Base-by-base conservation (phyloP, 2,329 filamentous ascomycete species). In the Penicillium sp. region DNA sequence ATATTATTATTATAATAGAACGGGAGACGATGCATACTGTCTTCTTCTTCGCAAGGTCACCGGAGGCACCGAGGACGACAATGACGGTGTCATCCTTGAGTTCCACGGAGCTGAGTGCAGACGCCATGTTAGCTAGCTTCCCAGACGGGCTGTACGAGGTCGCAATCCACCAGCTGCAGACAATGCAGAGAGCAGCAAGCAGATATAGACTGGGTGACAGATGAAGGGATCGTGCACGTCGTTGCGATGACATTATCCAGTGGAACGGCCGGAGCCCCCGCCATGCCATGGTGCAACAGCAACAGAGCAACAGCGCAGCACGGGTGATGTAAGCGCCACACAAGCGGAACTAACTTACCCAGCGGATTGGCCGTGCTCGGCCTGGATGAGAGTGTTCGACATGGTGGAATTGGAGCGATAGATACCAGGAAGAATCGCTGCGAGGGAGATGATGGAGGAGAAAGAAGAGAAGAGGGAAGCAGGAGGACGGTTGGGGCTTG, bases 11-110 rank as follows among this genome's bases (percentile, higher is more conserved):
- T 3, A 12, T 2, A 26, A 16, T 14, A 23, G 20, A 49, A 18
- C 20, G 5, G 4, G 21, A 4, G 23, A 33, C 23, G 47, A 33
- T 61, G 74, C 85, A 74, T 78, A 96, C 91, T 47, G 94, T 99
- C 87, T 99, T 99, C 88, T 99, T 99, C 84, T 99, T 99, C 52
- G 94, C 94, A 65, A 99, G 80, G 82, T 99, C 94, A 69, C 94
- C 94, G 53, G 94, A 99, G 64, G 94, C 94, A 70, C 94, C 94
- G 65, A 99, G 87, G 68, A 99, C 94, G 69, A 99, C 84, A 69
- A 99, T 95, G 72, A 92, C 85, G 64, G 94, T 99, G 83, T 99
- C 95, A 72, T 97, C 91, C 83, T 97, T 99, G 71, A 99, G 87
- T 85, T 99, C 94, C 77, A 95, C 83, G 69, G 85, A 86, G 72